Evolutionary conservation across 768 basidiomycete species (phyloP).

Genomic region (Infundibulicybe gibba): DNA sequence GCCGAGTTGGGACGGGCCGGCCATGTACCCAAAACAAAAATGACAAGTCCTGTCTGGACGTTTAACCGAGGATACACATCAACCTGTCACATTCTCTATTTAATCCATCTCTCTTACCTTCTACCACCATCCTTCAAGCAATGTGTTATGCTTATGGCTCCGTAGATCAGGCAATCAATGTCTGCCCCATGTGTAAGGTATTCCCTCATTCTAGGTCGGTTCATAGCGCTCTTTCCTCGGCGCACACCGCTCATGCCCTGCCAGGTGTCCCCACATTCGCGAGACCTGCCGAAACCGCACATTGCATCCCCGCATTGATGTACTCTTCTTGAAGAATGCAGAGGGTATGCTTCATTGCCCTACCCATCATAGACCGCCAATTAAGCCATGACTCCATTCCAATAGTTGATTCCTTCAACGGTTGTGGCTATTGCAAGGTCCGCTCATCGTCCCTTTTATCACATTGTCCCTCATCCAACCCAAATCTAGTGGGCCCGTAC

Average conservation of each 20-base stretch:
- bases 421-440: conserved; percentile 91
- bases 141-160: conserved; percentile 79
- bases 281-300: conserved; percentile 75
- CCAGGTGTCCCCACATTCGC: conserved; percentile 73
- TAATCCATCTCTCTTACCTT: conserved; percentile 16
- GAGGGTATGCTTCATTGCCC: conserved; percentile 53
- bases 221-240: conserved; percentile 6
- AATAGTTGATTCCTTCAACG: conserved; percentile 81
- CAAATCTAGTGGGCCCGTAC: conserved; percentile 64
- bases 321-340: conserved; percentile 81
- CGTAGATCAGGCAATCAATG: conserved; percentile 59
- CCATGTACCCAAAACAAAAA: too few relatives aligned
- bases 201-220: conserved; percentile 63
- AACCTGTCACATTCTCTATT: too few relatives aligned
- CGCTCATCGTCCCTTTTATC: conserved; percentile 15
- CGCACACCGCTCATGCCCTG: conserved; percentile 15
- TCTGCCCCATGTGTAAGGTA: conserved; percentile 85
- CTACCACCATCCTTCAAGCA: too few relatives aligned
- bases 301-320: conserved; percentile 72
- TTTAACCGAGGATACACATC: too few relatives aligned
- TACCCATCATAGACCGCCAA: conserved; percentile 12
- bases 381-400: conserved; percentile 5
- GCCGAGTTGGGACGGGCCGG: too few relatives aligned
- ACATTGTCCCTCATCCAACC: conserved; percentile 18
- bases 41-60: too few relatives aligned